phyloP scores from a whole-genome alignment of 2,329 filamentous ascomycete species.

The Alternaria triticina region DNA sequence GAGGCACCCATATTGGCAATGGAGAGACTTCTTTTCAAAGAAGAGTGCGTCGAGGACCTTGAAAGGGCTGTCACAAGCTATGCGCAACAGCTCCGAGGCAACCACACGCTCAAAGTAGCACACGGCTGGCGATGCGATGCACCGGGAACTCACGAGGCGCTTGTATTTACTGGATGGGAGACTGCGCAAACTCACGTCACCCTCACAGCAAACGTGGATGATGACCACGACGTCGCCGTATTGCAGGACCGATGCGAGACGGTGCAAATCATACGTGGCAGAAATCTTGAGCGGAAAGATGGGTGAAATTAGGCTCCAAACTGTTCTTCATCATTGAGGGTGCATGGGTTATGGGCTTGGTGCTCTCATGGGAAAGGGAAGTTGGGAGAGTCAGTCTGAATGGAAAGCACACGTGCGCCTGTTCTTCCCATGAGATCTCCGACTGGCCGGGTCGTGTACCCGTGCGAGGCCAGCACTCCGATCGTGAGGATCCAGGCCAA shows the following conservation, averaged over 20 bases:
- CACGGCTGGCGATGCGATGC: slow-evolving; percentile 35
- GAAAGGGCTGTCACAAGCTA: slow-evolving; percentile 17
- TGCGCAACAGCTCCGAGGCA: slow-evolving; percentile 21
- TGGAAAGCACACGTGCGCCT: neutral
- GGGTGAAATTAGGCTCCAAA: neutral
- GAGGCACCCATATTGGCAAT: slow-evolving; percentile 36
- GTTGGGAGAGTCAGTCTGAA: neutral
- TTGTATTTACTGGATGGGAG: slow-evolving; percentile 34
- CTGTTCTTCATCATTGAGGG: neutral
- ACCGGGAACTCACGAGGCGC: slow-evolving; percentile 26
- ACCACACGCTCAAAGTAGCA: slow-evolving; percentile 20
- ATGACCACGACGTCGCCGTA: slow-evolving; percentile 10
- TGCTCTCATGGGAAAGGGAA: neutral
- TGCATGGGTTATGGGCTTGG: neutral
- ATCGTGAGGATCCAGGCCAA: neutral
- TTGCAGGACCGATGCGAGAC: slow-evolving; percentile 16
- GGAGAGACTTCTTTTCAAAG: slow-evolving; percentile 24
- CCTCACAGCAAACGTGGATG: slow-evolving; percentile 13
- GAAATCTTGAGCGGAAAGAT: slow-evolving; percentile 27
- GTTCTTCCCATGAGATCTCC: neutral
- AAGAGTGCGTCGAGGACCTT: slow-evolving; percentile 19
- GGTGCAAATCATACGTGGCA: slow-evolving; percentile 20
- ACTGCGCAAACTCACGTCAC: slow-evolving; percentile 19
- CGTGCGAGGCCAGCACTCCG: neutral
- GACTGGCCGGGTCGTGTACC: slow-evolving; percentile 1